Evolutionary conservation across 225 moss, liverwort and hornwort species (phyloP).

Genomic region (Sphagnum contortum): DNA sequence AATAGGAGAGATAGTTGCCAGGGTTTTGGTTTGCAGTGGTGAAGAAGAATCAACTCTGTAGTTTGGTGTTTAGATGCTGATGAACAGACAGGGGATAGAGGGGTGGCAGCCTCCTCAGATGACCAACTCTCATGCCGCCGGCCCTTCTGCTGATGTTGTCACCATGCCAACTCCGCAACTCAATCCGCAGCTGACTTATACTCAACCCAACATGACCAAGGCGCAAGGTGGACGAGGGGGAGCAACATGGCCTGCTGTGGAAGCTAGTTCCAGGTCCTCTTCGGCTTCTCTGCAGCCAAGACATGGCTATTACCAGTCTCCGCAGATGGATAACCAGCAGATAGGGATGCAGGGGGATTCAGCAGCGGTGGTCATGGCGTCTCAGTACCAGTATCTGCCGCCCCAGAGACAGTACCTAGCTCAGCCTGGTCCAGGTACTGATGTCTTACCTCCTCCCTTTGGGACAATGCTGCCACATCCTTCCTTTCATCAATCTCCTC

Average conservation of each 20-base stretch:
- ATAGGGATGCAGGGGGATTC: background rate
- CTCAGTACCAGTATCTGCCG: no score
- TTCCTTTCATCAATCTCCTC: background rate
- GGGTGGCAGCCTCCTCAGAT: background rate
- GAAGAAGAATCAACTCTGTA: no score
- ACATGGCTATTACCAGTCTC: background rate
- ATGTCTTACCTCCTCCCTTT: background rate
- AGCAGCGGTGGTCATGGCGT: background rate
- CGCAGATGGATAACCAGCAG: background rate
- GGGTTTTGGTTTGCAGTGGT: no score
- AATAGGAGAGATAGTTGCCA: no score
- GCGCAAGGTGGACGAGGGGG: no score
- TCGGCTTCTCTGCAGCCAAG: background rate
- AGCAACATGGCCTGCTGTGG: no score
- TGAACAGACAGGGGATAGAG: background rate
- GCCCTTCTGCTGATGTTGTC: no score
- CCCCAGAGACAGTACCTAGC: no score
- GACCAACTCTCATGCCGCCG: background rate
- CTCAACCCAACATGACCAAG: no score
- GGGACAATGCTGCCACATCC: background rate
- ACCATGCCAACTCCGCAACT: no score
- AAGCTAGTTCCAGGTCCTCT: no score
- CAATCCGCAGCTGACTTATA: no score
- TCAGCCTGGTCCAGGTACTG: background rate
- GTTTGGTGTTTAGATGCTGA: background rate